Base-by-base conservation (phyloP, 495 filamentous ascomycete species). In the Neurospora discreta region DNA sequence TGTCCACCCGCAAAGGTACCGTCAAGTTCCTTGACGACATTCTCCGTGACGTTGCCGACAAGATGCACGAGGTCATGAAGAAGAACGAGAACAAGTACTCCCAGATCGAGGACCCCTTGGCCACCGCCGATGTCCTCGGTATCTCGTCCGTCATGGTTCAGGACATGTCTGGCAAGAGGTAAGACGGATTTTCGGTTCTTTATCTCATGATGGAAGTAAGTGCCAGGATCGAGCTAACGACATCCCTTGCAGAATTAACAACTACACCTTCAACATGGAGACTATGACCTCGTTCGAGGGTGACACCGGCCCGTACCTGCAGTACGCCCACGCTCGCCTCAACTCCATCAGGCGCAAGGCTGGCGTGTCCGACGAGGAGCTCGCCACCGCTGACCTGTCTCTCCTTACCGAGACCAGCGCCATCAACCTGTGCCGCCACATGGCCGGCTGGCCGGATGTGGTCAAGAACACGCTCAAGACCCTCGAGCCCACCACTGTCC, bases 231-330 rank as follows among this genome's bases (percentile, higher is more conserved):
- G 18, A 71, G 33, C 70, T 10, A 71, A 7, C 13, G 30, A 70
- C 13, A 40, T 5, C 36, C 4, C 16, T 36, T 76, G 8, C 70
- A 89, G 87, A 73, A 86, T 87, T 73, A 89, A 88, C 75, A 87
- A 88, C 77, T 90, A 91, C 80, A 81, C 79, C 41, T 91, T 90
- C 79, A 85, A 90, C 77, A 85, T 89, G 78, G 85, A 86, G 13
- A 80, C 84, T 26, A 91, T 91, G 89, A 90, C 88, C 2, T 89
- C 89, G 33, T 91, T 91, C 73, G 89, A 91, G 77, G 88, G 89
- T 67, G 89, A 91, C 71, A 91, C 89, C 2, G 89, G 89, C 16
- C 89, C 89, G 68, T 90, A 91, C 74, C 83, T 91, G 26, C 89
- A 91, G 80, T 91, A 91, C 69, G 88, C 89, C 18, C 89, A 91